phyloP scores from a whole-genome alignment of 2,329 filamentous ascomycete species.

The Xylariales sp. region DNA sequence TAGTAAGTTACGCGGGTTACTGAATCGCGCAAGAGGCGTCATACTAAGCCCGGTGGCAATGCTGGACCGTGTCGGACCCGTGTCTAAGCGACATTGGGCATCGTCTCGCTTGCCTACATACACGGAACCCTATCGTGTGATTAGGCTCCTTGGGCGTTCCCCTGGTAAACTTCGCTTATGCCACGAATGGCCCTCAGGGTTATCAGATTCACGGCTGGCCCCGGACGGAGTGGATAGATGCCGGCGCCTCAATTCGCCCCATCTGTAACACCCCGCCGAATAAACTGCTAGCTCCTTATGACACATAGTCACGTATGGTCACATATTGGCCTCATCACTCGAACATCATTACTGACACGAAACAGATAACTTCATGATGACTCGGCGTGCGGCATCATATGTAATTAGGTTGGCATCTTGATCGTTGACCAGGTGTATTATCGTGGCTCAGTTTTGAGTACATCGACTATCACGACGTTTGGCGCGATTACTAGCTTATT shows the following conservation, averaged over 20 bases:
- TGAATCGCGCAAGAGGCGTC: constrained; percentile 32
- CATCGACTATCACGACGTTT: constrained; percentile 3
- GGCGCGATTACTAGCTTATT: neutral
- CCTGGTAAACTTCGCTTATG: constrained; percentile 10
- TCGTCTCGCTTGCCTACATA: constrained; percentile 40
- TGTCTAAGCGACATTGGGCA: constrained; percentile 34
- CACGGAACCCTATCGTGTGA: constrained; percentile 34
- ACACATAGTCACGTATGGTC: neutral
- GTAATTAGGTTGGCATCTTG: constrained; percentile 5
- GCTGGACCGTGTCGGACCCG: constrained; percentile 25
- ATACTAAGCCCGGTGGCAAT: constrained; percentile 25
- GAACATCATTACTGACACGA: neutral
- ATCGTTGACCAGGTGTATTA: neutral
- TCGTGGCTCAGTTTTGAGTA: constrained; percentile 12
- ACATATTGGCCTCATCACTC: neutral
- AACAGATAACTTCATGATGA: constrained; percentile 27
- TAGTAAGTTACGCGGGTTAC: constrained; percentile 19
- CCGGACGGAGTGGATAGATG: constrained; percentile 16
- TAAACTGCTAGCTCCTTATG: neutral
- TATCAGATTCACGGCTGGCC: constrained; percentile 2
- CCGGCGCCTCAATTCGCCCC: constrained; percentile 20
- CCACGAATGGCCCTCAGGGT: constrained; percentile 13
- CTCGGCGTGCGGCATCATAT: constrained; percentile 24
- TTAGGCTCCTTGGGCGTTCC: constrained; percentile 20
- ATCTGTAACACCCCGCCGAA: neutral